Base-by-base conservation (phyloP, 257 asterid genomes). In the Solanum rostratum region DNA sequence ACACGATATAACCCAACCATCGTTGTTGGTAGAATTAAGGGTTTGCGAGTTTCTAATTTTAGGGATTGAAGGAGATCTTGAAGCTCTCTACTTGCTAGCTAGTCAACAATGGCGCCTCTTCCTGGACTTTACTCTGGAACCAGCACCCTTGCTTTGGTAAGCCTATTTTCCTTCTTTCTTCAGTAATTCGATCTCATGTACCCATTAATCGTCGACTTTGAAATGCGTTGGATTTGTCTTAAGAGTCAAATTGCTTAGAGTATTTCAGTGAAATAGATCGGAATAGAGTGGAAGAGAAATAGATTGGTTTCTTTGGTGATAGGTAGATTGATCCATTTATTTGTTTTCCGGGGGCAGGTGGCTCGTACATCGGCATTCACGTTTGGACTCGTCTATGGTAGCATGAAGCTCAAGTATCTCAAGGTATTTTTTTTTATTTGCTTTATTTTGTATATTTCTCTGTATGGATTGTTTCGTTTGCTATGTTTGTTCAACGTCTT, bases 121-220 rank as follows among this genome's bases (percentile, higher is more conserved):
- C 90, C 90, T 10, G 91, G 92, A 78, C 91, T 84, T 8, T 90
- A 90, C 82, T 90, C 92, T 82, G 93, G 93, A 81, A 84, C 83
- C 84, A 91, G 93, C 88, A 89, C 92, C 46, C 91, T 91, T 52
- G 92, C 93, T 66, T 29, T 89, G 87, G 93, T 91, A 87, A 69
- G 83, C 7, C 83, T 71, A 37, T 66, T 53, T 10, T 45, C 16
- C 46, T 46, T 70, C 3, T 20, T 49, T 19, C 12, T 24, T 71
- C 54, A 24, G 33, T 41, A 11, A 30, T 12, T 37, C 41, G 66
- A 41, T 87, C 13, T 29, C 52, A 30, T 76, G 15, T 74, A 24
- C 57, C 9, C 4, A 14, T 73, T 7, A 45, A 73, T 22, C 22
- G 12, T 27, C 18, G 24, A 24, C 15, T 46, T 74, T 45, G 37